Conservation (phyloP, 2,329 filamentous ascomycete genomes). For the Arthrobotrys iridis region DNA sequence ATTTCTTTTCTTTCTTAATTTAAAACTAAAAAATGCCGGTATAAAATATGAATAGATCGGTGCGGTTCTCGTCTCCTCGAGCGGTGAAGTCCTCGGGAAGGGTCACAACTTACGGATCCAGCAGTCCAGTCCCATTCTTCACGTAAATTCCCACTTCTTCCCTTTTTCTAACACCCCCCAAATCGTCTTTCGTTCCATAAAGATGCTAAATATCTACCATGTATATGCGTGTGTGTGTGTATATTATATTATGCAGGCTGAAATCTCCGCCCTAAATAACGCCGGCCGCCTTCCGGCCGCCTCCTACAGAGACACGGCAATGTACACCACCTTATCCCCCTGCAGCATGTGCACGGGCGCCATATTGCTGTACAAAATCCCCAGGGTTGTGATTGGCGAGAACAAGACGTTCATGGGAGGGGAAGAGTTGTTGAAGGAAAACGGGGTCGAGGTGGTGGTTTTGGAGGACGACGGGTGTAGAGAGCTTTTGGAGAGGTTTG, state of each 20-base stretch:
- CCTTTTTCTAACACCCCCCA: neutral
- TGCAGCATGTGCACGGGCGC: slow-evolving; percentile 86
- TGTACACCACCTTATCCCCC: slow-evolving; percentile 82
- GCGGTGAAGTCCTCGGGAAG: slow-evolving; percentile 75
- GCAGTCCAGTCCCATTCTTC: slow-evolving; percentile 75
- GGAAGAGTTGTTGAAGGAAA: slow-evolving; percentile 74
- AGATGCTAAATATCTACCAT: neutral
- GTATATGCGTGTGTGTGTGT: slow-evolving; percentile 1
- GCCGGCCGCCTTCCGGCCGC: slow-evolving; percentile 76
- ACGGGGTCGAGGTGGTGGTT: slow-evolving; percentile 78
- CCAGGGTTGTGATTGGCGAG: slow-evolving; percentile 79
- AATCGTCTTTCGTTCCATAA: too few relatives aligned
- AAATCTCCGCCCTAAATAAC: slow-evolving; percentile 79
- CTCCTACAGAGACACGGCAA: slow-evolving; percentile 76
- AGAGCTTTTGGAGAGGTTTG: slow-evolving; percentile 76
- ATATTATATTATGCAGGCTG: slow-evolving; percentile 70
- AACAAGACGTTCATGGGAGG: slow-evolving; percentile 79
- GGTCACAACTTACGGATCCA: slow-evolving; percentile 82
- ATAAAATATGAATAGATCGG: slow-evolving; percentile 63
- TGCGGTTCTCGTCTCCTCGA: slow-evolving; percentile 71
- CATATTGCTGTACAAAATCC: slow-evolving; percentile 78
- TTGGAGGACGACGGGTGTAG: slow-evolving; percentile 73
- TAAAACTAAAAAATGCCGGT: neutral
- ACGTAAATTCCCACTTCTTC: slow-evolving; percentile 66
- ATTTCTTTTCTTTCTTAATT: too few relatives aligned